Percentiles rank a stretch among this genome's conserved stretches.
Conservation (phyloP, 495 filamentous ascomycete species). For the Annulohypoxylon nitens region DNA sequence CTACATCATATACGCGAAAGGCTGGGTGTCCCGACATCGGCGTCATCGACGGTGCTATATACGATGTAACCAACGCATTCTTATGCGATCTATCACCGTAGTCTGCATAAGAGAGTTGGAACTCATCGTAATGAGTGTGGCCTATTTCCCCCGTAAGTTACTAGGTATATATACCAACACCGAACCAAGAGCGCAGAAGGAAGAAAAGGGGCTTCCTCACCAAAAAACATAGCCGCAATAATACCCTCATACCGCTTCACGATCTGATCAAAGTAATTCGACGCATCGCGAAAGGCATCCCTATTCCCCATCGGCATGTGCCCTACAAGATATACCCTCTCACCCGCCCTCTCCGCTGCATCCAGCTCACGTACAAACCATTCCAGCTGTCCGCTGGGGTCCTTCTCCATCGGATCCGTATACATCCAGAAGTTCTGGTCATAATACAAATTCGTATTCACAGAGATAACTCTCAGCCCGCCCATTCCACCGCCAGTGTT, state of each 20-base stretch:
- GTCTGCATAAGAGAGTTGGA: slow-evolving; percentile 66
- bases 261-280: slow-evolving; percentile 68
- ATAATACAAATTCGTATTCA: slow-evolving; percentile 71
- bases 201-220: slow-evolving; percentile 20
- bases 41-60: slow-evolving; percentile 67
- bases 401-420: slow-evolving; percentile 61
- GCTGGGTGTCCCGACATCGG: slow-evolving; percentile 65
- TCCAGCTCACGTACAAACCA: slow-evolving; percentile 67
- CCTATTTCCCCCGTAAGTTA: slow-evolving; percentile 37
- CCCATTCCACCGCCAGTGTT: slow-evolving; percentile 43
- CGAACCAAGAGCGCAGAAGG: neutral
- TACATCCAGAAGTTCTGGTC: slow-evolving; percentile 68
- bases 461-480: slow-evolving; percentile 67
- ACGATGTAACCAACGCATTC: slow-evolving; percentile 62
- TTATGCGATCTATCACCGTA: slow-evolving; percentile 50
- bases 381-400: slow-evolving; percentile 62
- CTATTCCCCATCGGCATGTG: slow-evolving; percentile 64
- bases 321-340: slow-evolving; percentile 67
- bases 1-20: slow-evolving; percentile 70
- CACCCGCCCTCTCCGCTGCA: slow-evolving; percentile 62
- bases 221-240: slow-evolving; percentile 69
- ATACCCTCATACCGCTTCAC: slow-evolving; percentile 65
- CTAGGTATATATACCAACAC: too few relatives aligned
- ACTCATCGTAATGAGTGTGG: slow-evolving; percentile 69
- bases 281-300: slow-evolving; percentile 65